These are phyloP conservation scores for Syzygium malaccense DNA, from an alignment of 441 rosid genomes.

Conservation along the genomic window DNA sequence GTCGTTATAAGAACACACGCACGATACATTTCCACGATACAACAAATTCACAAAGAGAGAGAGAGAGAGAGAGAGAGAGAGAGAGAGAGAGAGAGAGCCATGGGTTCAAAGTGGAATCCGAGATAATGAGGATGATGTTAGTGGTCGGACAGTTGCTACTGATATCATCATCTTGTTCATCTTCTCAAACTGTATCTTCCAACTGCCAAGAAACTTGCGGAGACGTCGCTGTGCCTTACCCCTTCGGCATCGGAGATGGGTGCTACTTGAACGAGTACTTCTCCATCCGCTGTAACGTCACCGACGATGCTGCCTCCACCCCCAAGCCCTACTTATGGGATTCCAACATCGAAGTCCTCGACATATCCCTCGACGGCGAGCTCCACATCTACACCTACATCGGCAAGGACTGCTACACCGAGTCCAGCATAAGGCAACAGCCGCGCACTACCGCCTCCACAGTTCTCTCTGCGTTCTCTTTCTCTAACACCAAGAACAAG, in stretches of 20 bases:
- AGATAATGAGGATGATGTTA: not conserved
- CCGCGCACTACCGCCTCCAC: too few relatives aligned
- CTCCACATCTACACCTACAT: not conserved
- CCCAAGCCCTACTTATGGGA: not conserved
- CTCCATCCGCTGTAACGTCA: not conserved
- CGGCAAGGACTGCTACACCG: too few relatives aligned
- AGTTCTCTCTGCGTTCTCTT: not conserved
- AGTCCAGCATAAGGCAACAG: too few relatives aligned
- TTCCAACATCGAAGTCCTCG: not conserved
- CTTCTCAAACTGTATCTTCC: not conserved
- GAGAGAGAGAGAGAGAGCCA: too few relatives aligned
- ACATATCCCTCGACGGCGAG: not conserved
- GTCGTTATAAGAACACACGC: not conserved
- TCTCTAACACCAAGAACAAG: constrained; percentile 21
- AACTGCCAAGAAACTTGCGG: constrained; percentile 7
- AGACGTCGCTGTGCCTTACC: constrained; percentile 9
- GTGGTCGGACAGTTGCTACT: not conserved
- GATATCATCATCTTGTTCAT: too few relatives aligned
- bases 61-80: too few relatives aligned
- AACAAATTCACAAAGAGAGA: not conserved
- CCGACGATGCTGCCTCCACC: not conserved
- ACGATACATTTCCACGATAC: not conserved
- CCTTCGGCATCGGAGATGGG: not conserved
- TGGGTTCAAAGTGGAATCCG: not conserved
- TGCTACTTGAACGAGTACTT: not conserved